These are phyloP conservation scores for Penicillium rolfsii DNA, from an alignment of 2,329 filamentous ascomycete species.

Conservation along the genomic window DNA sequence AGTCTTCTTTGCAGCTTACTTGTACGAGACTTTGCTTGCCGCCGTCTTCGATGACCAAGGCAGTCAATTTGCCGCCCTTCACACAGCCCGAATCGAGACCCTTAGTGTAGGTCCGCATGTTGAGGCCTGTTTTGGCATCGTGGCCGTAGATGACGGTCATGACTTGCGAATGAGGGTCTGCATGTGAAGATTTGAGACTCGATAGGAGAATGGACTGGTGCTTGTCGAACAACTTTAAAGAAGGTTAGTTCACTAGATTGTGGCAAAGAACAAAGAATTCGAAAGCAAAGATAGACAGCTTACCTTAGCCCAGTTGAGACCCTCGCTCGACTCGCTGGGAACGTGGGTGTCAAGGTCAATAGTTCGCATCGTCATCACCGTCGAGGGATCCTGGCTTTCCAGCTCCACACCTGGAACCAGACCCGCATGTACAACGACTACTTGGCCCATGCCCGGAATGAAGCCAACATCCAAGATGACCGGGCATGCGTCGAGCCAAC, in stretches of 20 bases:
- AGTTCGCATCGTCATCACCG: constrained; percentile 90
- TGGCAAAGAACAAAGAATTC: constrained; percentile 4
- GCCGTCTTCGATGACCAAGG: constrained; percentile 70
- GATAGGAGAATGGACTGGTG: constrained; percentile 43
- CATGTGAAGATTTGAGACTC: constrained; percentile 22
- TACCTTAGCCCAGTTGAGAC: constrained; percentile 68
- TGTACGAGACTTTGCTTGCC: constrained; percentile 48
- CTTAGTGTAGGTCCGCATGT: constrained; percentile 70
- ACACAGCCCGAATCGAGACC: constrained; percentile 86
- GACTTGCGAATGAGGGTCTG: constrained; percentile 38
- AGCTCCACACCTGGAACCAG: constrained; percentile 75
- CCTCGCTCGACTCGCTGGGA: constrained; percentile 56
- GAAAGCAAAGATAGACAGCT: constrained; percentile 11
- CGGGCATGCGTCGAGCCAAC: constrained; percentile 72
- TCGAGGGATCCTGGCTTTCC: constrained; percentile 72
- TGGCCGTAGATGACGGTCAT: constrained; percentile 85
- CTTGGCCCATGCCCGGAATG: constrained; percentile 62
- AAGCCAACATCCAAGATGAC: constrained; percentile 76
- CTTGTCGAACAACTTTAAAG: constrained; percentile 54
- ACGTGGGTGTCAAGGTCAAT: constrained; percentile 66
- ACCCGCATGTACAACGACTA: constrained; percentile 83
- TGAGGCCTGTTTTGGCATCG: constrained; percentile 73
- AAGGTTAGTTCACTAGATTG: constrained; percentile 2
- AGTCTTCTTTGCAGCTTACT: constrained; percentile 46
- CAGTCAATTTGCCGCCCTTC: constrained; percentile 73